These are phyloP conservation scores for Vigna angularis DNA, from an alignment of 306 rosid species.

Conservation along the genomic window DNA sequence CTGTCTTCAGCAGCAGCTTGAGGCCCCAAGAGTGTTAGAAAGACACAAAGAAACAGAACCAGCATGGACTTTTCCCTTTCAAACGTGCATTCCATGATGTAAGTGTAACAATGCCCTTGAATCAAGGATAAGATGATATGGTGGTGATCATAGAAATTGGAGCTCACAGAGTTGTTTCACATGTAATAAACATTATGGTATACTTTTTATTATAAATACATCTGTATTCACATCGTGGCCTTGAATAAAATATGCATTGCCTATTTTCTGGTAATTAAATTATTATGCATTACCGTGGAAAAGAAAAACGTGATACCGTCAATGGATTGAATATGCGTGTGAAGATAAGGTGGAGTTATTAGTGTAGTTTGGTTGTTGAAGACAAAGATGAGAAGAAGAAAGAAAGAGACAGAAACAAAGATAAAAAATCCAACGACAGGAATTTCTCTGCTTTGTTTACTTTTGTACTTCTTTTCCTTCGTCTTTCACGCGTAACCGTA, in stretches of 20 bases:
- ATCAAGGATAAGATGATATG: slow-evolving; percentile 11
- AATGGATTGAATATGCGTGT: background rate
- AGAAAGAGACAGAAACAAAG: background rate
- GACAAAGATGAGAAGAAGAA: background rate
- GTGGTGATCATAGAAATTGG: background rate
- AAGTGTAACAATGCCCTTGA: slow-evolving; percentile 6
- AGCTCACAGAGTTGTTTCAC: background rate
- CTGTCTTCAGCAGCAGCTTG: slow-evolving; percentile 17
- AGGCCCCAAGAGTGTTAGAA: background rate
- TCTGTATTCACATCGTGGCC: background rate
- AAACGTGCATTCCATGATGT: slow-evolving; percentile 12
- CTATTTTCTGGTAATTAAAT: background rate
- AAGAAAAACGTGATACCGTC: background rate
- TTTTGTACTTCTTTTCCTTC: background rate
- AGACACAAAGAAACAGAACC: slow-evolving; percentile 18
- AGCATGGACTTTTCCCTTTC: background rate
- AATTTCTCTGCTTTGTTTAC: background rate
- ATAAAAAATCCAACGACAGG: background rate
- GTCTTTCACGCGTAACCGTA: background rate
- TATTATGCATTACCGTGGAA: background rate
- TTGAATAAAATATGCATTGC: background rate
- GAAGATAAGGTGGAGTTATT: background rate
- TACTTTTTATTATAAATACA: background rate
- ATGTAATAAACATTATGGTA: background rate
- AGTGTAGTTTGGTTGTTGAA: background rate